Evolutionary conservation across 1,284 basidiomycete genomes (phyloP).

Genomic region (Pseudozyma hubeiensis): DNA sequence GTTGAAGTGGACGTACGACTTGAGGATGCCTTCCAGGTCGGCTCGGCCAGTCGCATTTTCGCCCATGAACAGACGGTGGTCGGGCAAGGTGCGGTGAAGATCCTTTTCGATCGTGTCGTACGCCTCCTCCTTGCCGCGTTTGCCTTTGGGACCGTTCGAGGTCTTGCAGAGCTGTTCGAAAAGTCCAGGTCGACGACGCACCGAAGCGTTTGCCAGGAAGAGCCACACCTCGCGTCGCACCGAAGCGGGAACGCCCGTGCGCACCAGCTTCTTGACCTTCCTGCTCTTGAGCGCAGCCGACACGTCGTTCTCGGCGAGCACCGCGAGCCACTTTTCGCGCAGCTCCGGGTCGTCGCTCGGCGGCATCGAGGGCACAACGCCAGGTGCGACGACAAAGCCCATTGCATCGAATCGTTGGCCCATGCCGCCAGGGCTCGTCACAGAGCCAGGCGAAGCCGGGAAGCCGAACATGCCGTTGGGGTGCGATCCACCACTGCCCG

Average conservation of each 20-base stretch:
- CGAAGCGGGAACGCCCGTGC: constrained; percentile 77
- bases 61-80: constrained; percentile 61
- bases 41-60: constrained; percentile 57
- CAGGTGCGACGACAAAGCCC: constrained; percentile 54
- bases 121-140: constrained; percentile 57
- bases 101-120: constrained; percentile 66
- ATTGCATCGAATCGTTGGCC: constrained; percentile 40
- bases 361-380: constrained; percentile 21
- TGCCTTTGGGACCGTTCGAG: constrained; percentile 50
- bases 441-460: constrained; percentile 24
- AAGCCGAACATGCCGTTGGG: constrained; percentile 13
- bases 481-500: constrained; percentile 9
- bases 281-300: constrained; percentile 81
- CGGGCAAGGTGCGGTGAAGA: constrained; percentile 61
- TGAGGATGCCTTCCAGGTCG: constrained; percentile 62
- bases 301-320: constrained; percentile 76
- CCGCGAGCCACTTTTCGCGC: constrained; percentile 79
- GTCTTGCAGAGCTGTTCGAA: constrained; percentile 62
- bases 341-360: constrained; percentile 76
- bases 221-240: constrained; percentile 66
- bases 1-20: constrained; percentile 69
- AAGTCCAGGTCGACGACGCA: constrained; percentile 57
- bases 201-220: constrained; percentile 57
- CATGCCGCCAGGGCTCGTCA: constrained; percentile 13
- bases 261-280: constrained; percentile 84